Percentiles rank a stretch among this genome's conserved stretches.
Conservation (phyloP, 345 rosid genomes). For the sweet orange (Citrus sinensis) region DVS_A1.0 CM039168.1:4103001-4103500, state of each 20-base stretch:
- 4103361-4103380: constrained; percentile 77
- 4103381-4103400: constrained; percentile 74
- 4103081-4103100: constrained; percentile 53
- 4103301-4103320: constrained; percentile 84
- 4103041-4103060: not conserved
- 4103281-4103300: constrained; percentile 65
- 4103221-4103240: not conserved
- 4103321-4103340: constrained; percentile 74
- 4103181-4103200: constrained; percentile 9
- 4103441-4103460: not conserved
- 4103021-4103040: not conserved
- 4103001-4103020: not conserved
- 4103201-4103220: constrained; percentile 13
- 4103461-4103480: not conserved
- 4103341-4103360: constrained; percentile 83
- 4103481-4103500: not conserved
- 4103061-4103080: constrained; percentile 26
- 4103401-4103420: constrained; percentile 32
- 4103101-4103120: constrained; percentile 70
- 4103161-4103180: constrained; percentile 29
- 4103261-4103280: constrained; percentile 49
- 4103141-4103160: constrained; percentile 65
- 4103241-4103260: constrained; percentile 10
- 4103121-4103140: constrained; percentile 77
- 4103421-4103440: not conserved